Evolutionary conservation across 1,139 yeast species (phyloP), one percentile per base, ranked within the genome.

Genomic region (Magnusiomyces ingens): DNA sequence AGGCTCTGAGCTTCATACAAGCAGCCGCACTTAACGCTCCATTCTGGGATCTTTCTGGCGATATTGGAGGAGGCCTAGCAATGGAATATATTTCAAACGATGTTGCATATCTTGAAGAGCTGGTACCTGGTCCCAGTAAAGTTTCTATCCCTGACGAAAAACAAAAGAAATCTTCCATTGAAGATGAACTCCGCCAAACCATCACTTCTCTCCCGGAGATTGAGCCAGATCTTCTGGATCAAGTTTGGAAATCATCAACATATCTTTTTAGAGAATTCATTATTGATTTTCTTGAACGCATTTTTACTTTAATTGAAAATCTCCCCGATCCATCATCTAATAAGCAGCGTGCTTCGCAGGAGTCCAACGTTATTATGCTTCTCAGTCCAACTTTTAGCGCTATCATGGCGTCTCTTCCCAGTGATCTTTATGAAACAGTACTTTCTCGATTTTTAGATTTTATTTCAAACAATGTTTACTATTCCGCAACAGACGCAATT

Each of bases 1-100:
- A 80, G 52, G 80, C 96, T 0, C 71, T 91, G 50, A 81, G 84
- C 57, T 78, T 87, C 22, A 77, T 93, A 57, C 84, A 89, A 12
- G 77, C 88, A 0, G 79, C 85, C 35, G 84, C 91, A 0, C 75
- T 85, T 13, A 85, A 82, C 58, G 79, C 87, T 2, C 97, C 97
- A 0, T 75, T 90, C 59, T 57, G 58, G 49, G 72, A 71, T 49
- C 48, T 68, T 15, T 64, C 70, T 19, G 67, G 61, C 12, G 62
- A 55, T 1, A 58, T 52, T 1, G 68, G 76, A 26, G 71, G 83
- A 1, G 65, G 72, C n/a, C 61, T 82, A 6, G 95, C 96, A 0
- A 72, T 85, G 63, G 85, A 85, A 51, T 85, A 87, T 64, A 81
- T 95, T 6, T 76, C 82, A 51, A 78, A 77, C 42, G 68, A 66